Evolutionary conservation across 345 rosid species (phyloP).

Genomic region (Ceriops tagal): DNA sequence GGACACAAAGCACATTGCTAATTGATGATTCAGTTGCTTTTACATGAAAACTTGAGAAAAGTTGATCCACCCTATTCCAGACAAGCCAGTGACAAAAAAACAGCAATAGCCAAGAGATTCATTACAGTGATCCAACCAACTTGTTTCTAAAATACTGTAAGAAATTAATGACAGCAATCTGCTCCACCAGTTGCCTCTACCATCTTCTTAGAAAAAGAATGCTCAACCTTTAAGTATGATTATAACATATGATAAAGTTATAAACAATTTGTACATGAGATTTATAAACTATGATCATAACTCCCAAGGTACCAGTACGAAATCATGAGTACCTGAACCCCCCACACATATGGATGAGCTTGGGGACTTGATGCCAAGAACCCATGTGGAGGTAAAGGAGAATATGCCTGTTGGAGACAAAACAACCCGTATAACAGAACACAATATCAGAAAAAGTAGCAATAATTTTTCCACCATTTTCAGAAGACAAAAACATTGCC

Average conservation of each 20-base stretch:
- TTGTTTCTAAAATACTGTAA: neutral
- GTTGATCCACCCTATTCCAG: too few species aligned
- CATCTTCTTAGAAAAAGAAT: too few species aligned
- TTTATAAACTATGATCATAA: neutral
- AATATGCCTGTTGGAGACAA: constrained; percentile 62
- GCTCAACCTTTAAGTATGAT: too few species aligned
- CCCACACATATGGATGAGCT: constrained; percentile 99
- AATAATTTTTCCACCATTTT: neutral
- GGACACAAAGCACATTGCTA: too few species aligned
- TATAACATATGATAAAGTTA: too few species aligned
- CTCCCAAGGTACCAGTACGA: neutral
- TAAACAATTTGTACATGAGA: neutral
- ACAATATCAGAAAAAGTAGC: constrained; percentile 15
- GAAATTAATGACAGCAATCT: neutral
- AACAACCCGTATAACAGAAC: constrained; percentile 17
- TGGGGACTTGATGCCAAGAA: constrained; percentile 96
- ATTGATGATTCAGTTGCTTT: too few species aligned
- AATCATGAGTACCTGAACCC: constrained; percentile 72
- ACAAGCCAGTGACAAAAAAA: too few species aligned
- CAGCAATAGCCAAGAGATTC: too few species aligned
- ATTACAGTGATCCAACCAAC: too few species aligned
- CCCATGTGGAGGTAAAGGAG: constrained; percentile 93
- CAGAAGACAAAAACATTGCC: neutral
- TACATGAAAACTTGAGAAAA: too few species aligned
- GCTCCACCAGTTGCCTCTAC: neutral